Base-by-base conservation (phyloP, 148 eudicot species). In the Bassia scoparia region DNA sequence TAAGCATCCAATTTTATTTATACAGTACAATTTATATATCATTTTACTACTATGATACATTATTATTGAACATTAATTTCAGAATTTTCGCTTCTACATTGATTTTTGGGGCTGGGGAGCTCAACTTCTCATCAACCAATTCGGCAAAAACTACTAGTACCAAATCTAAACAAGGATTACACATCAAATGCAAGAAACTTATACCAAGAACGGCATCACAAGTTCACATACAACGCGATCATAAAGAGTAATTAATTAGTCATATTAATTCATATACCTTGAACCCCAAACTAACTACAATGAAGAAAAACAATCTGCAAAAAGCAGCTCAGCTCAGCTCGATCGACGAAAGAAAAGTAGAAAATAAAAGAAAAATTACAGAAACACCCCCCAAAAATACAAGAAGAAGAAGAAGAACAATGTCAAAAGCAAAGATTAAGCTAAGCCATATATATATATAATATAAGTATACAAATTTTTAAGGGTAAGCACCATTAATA, bases 401-500 rank as follows among this genome's bases (percentile, higher is more conserved):
- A 27, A 61, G 26, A 72, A 35, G 23, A 56, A 67, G 20, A 27
- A 31, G 37, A 63, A 63, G 21, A 18, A 54, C 29, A 52, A 48
- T 31, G 26, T 11, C 16, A 56, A 55, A 55, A 13, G 23, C 4
- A 35, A 70, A 50, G 41, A 71, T 30, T 17, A 78, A 60, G 29
- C 69, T 79, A 69, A 26, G 27, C 44, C 46, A 55, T 75, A 66
- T 55, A 46, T 68, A 67, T 44, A 50, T 67, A 26, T 49, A 76
- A 78, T 46, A 41, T 38, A 7, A 33, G 44, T 62, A 60, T 50
- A 38, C 68, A 43, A 34, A 53, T 21, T 26, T n/a, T 79, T 41
- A 87, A 76, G 82, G 89, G 76, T 82, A 90, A 73, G 96, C 90
- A 82, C 88, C 92, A 74, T 85, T 79, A 21, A 84, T 75, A 64